Conservation (phyloP, 257 asterid genomes). For the Fraxinus americana region DNA sequence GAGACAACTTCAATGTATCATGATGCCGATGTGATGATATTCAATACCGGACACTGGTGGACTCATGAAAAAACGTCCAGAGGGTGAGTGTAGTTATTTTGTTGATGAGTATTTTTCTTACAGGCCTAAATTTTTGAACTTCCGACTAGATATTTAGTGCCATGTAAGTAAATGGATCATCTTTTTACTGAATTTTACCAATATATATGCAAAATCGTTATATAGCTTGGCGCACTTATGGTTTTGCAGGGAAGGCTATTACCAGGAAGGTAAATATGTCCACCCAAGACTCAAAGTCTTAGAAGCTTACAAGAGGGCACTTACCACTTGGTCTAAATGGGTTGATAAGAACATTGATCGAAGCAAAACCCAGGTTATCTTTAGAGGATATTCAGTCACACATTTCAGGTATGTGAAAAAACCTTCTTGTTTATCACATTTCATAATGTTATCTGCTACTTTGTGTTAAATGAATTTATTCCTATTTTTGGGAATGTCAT, state of each 20-base stretch:
- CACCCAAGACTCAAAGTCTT: slow-evolving; percentile 73
- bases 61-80: slow-evolving; percentile 94
- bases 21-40: slow-evolving; percentile 83
- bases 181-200: background rate
- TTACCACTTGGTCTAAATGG: slow-evolving; percentile 85
- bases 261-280: slow-evolving; percentile 87
- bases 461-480: background rate
- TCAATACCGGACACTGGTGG: slow-evolving; percentile 99
- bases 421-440: slow-evolving; percentile 4
- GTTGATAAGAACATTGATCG: slow-evolving; percentile 64
- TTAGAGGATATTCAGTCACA: slow-evolving; percentile 84
- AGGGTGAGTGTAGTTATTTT: slow-evolving; percentile 56
- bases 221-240: background rate
- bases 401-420: slow-evolving; percentile 75
- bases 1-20: slow-evolving; percentile 72
- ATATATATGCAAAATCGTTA: background rate
- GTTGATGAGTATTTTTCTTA: background rate
- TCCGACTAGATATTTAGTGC: background rate
- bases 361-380: slow-evolving; percentile 62
- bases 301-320: slow-evolving; percentile 86
- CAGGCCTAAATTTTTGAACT: background rate
- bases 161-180: background rate
- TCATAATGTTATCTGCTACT: background rate
- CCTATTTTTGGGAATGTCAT: background rate
- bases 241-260: slow-evolving; percentile 73